Evolutionary conservation across 2,329 filamentous ascomycete genomes (phyloP).

Genomic region (Xylaria polymorpha): DNA sequence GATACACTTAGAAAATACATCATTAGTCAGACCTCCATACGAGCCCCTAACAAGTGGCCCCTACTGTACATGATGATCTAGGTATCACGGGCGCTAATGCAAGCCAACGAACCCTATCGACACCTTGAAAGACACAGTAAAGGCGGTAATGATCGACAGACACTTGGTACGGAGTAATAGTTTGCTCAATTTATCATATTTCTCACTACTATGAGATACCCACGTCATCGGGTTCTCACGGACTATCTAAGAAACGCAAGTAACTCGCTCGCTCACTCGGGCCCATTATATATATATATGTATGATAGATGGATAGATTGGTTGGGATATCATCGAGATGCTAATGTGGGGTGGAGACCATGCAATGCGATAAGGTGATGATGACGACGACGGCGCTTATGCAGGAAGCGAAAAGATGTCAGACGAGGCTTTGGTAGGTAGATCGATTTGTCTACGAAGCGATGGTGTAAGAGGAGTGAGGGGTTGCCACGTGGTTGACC

Average conservation of each 20-base stretch:
- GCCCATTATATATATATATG: background rate
- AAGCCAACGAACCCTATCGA: slow-evolving; percentile 10
- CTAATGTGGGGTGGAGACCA: slow-evolving; percentile 11
- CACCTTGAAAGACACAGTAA: background rate
- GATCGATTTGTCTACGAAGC: background rate
- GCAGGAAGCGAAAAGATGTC: background rate
- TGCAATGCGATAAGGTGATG: slow-evolving; percentile 7
- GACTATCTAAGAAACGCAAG: background rate
- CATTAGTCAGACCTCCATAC: too few relatives aligned
- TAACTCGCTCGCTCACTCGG: background rate
- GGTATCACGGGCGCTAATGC: slow-evolving; percentile 12
- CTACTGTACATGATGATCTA: background rate
- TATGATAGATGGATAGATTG: background rate
- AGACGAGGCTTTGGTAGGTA: background rate
- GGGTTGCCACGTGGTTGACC: background rate
- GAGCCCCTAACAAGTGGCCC: too few relatives aligned
- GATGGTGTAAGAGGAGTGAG: background rate
- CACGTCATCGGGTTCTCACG: slow-evolving; percentile 1
- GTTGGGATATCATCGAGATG: slow-evolving; percentile 13
- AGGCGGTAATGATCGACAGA: background rate
- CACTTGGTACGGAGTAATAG: background rate
- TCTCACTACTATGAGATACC: slow-evolving; percentile 6
- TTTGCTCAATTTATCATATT: slow-evolving; percentile 11
- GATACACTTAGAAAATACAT: too few relatives aligned
- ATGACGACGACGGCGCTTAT: slow-evolving; percentile 13